A percentile compares a stretch with the other conserved stretches of the same genome.
Conservation (phyloP, 2,329 filamentous ascomycete species). For the Alternaria hordeiaustralica region DNA sequence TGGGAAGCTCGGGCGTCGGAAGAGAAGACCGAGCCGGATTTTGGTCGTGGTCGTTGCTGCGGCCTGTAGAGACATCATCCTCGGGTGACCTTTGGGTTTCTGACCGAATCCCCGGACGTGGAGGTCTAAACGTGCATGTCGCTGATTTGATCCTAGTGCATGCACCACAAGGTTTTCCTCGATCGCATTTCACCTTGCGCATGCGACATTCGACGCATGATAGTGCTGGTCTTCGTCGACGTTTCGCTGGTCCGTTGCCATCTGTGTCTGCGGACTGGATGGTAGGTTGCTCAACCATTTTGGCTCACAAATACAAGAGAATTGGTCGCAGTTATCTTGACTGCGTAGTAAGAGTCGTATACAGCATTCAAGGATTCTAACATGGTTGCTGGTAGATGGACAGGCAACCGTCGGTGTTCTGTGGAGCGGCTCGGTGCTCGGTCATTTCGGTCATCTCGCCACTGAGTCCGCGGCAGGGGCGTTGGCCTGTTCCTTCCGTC, state of each 20-base stretch:
- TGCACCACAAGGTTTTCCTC: conserved; percentile 28
- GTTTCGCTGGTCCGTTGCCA: conserved; percentile 27
- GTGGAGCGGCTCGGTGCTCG: background rate
- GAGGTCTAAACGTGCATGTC: conserved; percentile 34
- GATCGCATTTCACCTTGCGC: conserved; percentile 39
- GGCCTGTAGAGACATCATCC: background rate
- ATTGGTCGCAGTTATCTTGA: background rate
- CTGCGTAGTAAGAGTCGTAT: background rate
- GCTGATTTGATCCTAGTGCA: conserved; percentile 18
- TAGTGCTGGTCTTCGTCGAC: conserved; percentile 33
- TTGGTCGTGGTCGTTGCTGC: background rate
- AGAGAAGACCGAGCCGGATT: background rate
- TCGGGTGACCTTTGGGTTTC: background rate
- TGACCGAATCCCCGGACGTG: conserved; percentile 6
- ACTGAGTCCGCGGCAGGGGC: background rate
- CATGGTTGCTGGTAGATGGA: background rate
- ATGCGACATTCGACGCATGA: conserved; percentile 39
- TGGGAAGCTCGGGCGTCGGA: background rate
- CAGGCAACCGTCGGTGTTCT: background rate
- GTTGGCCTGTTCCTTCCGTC: background rate
- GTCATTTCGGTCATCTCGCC: background rate
- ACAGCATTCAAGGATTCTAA: background rate
- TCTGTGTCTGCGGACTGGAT: conserved; percentile 19
- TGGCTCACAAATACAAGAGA: background rate
- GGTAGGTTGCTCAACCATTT: conserved; percentile 13